Evolutionary conservation across 2,329 filamentous ascomycete species (phyloP).

Genomic region (Penicillium sp.): DNA sequence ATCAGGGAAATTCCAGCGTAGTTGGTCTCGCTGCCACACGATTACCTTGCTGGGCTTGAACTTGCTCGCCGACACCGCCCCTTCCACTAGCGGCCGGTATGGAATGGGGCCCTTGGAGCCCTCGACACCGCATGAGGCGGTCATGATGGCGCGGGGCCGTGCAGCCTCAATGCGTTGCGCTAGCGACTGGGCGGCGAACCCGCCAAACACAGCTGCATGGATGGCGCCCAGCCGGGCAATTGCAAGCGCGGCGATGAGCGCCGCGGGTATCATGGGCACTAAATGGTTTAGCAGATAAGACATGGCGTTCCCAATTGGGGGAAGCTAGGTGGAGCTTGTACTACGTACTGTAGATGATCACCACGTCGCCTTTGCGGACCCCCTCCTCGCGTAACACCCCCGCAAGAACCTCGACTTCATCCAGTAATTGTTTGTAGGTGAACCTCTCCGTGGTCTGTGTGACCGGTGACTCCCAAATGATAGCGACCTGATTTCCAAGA

Average conservation of each 20-base stretch:
- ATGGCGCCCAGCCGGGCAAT: conserved; percentile 79
- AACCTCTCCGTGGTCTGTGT: conserved; percentile 68
- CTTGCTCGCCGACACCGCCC: conserved; percentile 64
- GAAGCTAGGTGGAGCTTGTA: conserved; percentile 8
- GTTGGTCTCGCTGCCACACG: conserved; percentile 79
- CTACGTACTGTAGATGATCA: conserved; percentile 78
- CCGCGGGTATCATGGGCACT: conserved; percentile 95
- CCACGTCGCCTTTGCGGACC: conserved; percentile 78
- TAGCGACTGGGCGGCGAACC: conserved; percentile 77
- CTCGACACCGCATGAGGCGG: conserved; percentile 89
- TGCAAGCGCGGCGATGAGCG: conserved; percentile 82
- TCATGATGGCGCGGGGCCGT: conserved; percentile 72
- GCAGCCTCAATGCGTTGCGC: conserved; percentile 87
- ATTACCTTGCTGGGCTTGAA: conserved; percentile 73
- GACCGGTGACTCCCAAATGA: conserved; percentile 87
- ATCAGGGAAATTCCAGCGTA: conserved; percentile 70
- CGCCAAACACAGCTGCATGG: conserved; percentile 90
- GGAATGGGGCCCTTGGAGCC: conserved; percentile 74
- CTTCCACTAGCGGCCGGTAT: conserved; percentile 76
- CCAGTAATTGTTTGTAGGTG: conserved; percentile 72
- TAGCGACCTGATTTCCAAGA: conserved; percentile 70
- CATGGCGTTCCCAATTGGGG: not conserved
- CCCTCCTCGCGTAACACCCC: conserved; percentile 80
- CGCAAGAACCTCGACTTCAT: conserved; percentile 78
- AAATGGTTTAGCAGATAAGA: conserved; percentile 1